Conservation (phyloP, 306 rosid genomes). For the Corylus americana region DNA sequence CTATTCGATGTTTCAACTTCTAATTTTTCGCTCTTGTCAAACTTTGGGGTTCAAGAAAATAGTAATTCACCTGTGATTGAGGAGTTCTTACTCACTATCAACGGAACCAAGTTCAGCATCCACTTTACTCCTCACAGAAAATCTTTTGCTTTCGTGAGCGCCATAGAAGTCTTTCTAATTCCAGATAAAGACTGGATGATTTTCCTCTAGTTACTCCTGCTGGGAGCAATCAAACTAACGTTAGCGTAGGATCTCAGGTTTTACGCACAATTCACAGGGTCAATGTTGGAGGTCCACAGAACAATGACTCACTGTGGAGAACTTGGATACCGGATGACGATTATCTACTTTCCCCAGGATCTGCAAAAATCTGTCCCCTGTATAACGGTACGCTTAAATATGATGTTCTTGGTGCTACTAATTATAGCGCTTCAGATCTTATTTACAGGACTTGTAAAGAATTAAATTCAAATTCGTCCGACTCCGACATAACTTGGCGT, state of each 20-base stretch:
- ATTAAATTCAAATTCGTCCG: neutral
- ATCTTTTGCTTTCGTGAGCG: conserved; percentile 47
- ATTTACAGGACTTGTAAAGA: conserved; percentile 36
- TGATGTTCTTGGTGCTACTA: neutral
- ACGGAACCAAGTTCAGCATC: neutral
- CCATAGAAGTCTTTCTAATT: conserved; percentile 44
- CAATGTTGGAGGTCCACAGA: conserved; percentile 37
- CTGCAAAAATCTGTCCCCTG: neutral
- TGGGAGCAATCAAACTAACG: neutral
- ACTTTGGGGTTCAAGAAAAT: neutral
- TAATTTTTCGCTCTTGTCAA: conserved; percentile 18
- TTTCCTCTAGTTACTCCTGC: neutral
- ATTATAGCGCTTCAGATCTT: conserved; percentile 14
- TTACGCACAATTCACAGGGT: conserved; percentile 29
- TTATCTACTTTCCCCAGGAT: neutral
- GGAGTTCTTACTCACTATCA: conserved; percentile 34
- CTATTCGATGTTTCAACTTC: conserved; percentile 42
- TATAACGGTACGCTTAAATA: neutral
- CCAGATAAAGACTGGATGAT: neutral
- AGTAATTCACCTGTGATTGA: conserved; percentile 3
- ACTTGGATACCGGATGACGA: conserved; percentile 41
- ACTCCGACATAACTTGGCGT: conserved; percentile 26
- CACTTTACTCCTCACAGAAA: conserved; percentile 7
- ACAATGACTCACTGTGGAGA: conserved; percentile 26
- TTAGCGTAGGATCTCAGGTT: neutral